Percentiles rank a stretch among this genome's conserved stretches.
Conservation (phyloP, 495 filamentous ascomycete species). For the Glonium stellatum region DNA sequence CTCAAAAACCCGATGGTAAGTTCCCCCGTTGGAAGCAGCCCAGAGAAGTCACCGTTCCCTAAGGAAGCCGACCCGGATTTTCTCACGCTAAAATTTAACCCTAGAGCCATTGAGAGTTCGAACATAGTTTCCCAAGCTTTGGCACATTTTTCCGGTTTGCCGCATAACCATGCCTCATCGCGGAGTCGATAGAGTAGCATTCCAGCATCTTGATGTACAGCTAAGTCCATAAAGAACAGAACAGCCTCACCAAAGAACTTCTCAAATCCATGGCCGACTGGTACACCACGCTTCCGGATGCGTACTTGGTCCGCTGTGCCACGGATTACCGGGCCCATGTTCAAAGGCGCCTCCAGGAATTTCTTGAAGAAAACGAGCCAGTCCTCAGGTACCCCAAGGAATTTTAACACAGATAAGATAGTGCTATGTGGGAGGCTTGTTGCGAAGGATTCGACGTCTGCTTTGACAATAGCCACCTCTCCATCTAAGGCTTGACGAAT, state of each 20-base stretch:
- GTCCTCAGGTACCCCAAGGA: conserved; percentile 18
- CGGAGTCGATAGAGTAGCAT: conserved; percentile 14
- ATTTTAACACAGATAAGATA: conserved; percentile 20
- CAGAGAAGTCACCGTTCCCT: background rate
- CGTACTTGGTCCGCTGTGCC: conserved; percentile 12
- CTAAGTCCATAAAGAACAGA: conserved; percentile 23
- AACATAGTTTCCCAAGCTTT: background rate
- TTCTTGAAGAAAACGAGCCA: conserved; percentile 21
- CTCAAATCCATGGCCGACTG: conserved; percentile 14
- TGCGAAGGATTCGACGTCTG: conserved; percentile 13
- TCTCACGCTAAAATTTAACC: background rate
- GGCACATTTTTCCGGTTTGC: conserved; percentile 8
- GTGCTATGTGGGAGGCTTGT: conserved; percentile 19
- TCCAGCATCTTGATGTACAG: conserved; percentile 13
- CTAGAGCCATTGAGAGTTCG: conserved; percentile 3
- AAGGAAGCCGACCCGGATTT: background rate
- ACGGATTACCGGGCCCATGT: conserved; percentile 15
- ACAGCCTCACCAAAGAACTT: conserved; percentile 16
- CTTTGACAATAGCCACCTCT: background rate
- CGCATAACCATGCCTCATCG: conserved; percentile 16
- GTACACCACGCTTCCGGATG: conserved; percentile 11
- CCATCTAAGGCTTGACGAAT: conserved; percentile 12
- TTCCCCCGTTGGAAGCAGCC: background rate
- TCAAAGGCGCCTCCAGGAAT: conserved; percentile 20
- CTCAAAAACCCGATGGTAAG: conserved; percentile 11